These are phyloP conservation scores for Leishmania arabica DNA, from an alignment of 208 protist species.

Conservation along the genomic window DNA sequence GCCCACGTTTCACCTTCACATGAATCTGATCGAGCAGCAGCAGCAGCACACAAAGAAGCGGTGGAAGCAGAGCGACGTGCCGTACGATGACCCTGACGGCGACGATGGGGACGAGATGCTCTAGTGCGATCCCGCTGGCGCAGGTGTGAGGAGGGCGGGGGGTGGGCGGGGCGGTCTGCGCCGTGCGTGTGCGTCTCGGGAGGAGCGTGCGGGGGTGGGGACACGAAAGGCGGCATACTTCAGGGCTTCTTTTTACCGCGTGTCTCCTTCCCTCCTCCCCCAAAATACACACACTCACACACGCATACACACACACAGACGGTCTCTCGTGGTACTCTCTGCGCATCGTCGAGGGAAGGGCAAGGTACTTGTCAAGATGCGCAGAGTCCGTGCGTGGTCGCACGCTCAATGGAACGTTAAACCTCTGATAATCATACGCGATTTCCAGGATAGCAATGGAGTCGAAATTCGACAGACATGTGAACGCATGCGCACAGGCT, in stretches of 20 bases:
- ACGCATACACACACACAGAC: background rate
- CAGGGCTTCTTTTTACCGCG: background rate
- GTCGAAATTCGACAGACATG: background rate
- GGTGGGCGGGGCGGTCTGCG: background rate
- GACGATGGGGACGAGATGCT: conserved; percentile 36
- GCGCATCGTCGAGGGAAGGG: background rate
- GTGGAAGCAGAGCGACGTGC: conserved; percentile 20
- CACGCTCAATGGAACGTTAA: background rate
- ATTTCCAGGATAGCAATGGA: background rate
- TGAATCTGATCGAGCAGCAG: conserved; percentile 33
- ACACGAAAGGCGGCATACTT: background rate
- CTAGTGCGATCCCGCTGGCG: background rate
- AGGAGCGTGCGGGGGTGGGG: background rate
- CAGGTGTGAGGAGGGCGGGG: background rate
- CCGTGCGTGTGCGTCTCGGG: background rate
- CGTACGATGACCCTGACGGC: conserved; percentile 17
- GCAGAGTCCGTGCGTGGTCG: background rate
- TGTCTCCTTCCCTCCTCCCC: background rate
- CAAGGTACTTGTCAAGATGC: background rate
- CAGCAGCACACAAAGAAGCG: conserved; percentile 38
- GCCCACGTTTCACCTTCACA: conserved; percentile 86
- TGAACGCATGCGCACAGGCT: background rate
- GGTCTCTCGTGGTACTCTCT: background rate
- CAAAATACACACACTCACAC: background rate
- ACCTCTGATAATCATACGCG: background rate